These are phyloP conservation scores for Trametes hirsuta DNA, from an alignment of 1,284 basidiomycete genomes.

Conservation along the genomic window DNA sequence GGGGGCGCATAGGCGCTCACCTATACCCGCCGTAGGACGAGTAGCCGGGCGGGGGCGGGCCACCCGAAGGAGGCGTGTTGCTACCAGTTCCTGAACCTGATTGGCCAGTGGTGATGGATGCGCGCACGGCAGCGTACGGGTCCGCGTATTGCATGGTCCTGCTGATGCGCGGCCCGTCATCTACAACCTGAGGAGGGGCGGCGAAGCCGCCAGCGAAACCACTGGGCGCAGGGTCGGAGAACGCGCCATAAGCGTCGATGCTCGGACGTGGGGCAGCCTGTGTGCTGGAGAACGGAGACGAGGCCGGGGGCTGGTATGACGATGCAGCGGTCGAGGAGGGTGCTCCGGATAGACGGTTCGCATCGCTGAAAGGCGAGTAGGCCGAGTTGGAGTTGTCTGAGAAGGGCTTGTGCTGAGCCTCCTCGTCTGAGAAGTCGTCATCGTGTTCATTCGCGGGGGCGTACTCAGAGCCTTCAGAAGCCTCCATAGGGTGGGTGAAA, in stretches of 20 bases:
- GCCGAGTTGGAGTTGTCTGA: slow-evolving; percentile 25
- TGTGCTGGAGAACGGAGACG: slow-evolving; percentile 32
- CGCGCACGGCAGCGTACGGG: slow-evolving; percentile 76
- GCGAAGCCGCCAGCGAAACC: slow-evolving; percentile 49
- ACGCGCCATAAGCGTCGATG: slow-evolving; percentile 86
- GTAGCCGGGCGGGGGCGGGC: slow-evolving; percentile 29
- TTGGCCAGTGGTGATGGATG: slow-evolving; percentile 36
- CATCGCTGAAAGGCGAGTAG: slow-evolving; percentile 57
- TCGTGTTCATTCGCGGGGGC: slow-evolving; percentile 34
- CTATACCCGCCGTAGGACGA: slow-evolving; percentile 27
- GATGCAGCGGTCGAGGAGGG: slow-evolving; percentile 34
- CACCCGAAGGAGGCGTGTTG: slow-evolving; percentile 18
- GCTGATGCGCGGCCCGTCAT: slow-evolving; percentile 60
- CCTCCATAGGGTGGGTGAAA: slow-evolving; percentile 60
- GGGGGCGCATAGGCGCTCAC: slow-evolving; percentile 4
- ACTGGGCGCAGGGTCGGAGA: slow-evolving; percentile 78
- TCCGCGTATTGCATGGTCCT: slow-evolving; percentile 89
- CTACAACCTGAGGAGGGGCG: slow-evolving; percentile 38
- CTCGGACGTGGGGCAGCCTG: slow-evolving; percentile 54
- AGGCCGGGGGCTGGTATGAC: slow-evolving; percentile 34
- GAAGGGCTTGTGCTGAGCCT: slow-evolving; percentile 25
- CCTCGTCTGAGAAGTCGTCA: slow-evolving; percentile 42
- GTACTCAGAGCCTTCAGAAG: slow-evolving; percentile 49
- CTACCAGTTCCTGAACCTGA: slow-evolving; percentile 6
- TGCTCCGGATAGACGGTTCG: slow-evolving; percentile 42